Conservation (phyloP, 2,329 filamentous ascomycete genomes). For the Plectosphaerella plurivora region DNA sequence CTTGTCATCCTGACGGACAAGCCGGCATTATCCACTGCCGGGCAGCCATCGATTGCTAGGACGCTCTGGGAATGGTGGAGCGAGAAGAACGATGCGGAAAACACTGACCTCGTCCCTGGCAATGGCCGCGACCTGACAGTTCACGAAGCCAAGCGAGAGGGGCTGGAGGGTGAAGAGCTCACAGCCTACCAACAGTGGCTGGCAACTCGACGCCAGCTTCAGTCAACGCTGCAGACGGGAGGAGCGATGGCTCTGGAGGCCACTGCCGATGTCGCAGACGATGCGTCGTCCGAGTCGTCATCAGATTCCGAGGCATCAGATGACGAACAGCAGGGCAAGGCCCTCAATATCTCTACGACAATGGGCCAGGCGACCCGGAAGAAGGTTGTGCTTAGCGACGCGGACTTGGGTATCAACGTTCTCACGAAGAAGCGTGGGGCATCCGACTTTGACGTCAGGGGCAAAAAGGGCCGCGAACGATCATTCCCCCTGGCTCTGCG, state of each 20-base stretch:
- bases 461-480: constrained; percentile 86
- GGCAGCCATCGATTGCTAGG: constrained; percentile 58
- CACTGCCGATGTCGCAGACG: constrained; percentile 71
- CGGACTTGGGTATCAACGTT: constrained; percentile 88
- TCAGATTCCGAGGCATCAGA: constrained; percentile 87
- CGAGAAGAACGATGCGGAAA: constrained; percentile 61
- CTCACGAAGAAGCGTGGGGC: constrained; percentile 82
- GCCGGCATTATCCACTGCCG: constrained; percentile 39
- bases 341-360: constrained; percentile 81
- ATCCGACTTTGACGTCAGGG: constrained; percentile 89
- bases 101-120: constrained; percentile 62
- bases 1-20: constrained; percentile 84
- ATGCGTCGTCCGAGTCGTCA: constrained; percentile 80
- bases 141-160: constrained; percentile 55
- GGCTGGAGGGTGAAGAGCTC: constrained; percentile 72
- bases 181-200: constrained; percentile 87
- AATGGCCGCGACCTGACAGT: constrained; percentile 59
- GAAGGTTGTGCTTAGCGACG: constrained; percentile 81
- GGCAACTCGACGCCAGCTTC: constrained; percentile 80
- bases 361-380: constrained; percentile 79
- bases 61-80: constrained; percentile 79
- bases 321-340: constrained; percentile 84
- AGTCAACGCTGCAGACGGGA: constrained; percentile 71
- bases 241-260: constrained; percentile 65
- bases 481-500: constrained; percentile 86